phyloP scores from a whole-genome alignment of 2,329 filamentous ascomycete genomes.

The Pseudonectria buxi region DNA sequence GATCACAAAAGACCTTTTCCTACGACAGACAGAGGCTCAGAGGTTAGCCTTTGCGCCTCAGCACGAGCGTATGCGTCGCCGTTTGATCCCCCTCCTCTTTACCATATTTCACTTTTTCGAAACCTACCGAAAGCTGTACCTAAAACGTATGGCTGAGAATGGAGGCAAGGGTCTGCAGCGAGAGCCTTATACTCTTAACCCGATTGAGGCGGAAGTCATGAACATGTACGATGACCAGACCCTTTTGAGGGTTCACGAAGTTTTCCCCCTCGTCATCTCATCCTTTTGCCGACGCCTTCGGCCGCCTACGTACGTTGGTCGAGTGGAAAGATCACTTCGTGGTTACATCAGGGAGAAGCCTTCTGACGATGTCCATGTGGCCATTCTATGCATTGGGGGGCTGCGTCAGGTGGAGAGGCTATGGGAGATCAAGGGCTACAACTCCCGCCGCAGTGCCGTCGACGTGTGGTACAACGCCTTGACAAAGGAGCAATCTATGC shows the following conservation, averaged over 20 bases:
- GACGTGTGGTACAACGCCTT: conserved; percentile 53
- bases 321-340: conserved; percentile 54
- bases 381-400: conserved; percentile 54
- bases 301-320: conserved; percentile 58
- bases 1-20: conserved; percentile 59
- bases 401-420: conserved; percentile 56
- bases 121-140: conserved; percentile 52
- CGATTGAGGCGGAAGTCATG: conserved; percentile 57
- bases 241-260: conserved; percentile 55
- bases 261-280: conserved; percentile 57
- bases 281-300: conserved; percentile 57
- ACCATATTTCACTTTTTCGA: conserved; percentile 64
- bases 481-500: conserved; percentile 32
- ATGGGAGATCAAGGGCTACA: conserved; percentile 63
- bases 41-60: conserved; percentile 53
- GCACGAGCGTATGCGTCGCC: conserved; percentile 56
- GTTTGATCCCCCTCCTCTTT: conserved; percentile 57
- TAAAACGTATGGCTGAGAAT: conserved; percentile 48
- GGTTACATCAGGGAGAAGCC: conserved; percentile 59
- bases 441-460: conserved; percentile 50
- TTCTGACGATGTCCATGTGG: conserved; percentile 54
- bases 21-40: conserved; percentile 49
- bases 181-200: conserved; percentile 53
- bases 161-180: conserved; percentile 43
- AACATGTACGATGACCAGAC: conserved; percentile 59